phyloP scores from a whole-genome alignment of 352 stramenopile genomes.

The Phytophthora podocarpi region DNA sequence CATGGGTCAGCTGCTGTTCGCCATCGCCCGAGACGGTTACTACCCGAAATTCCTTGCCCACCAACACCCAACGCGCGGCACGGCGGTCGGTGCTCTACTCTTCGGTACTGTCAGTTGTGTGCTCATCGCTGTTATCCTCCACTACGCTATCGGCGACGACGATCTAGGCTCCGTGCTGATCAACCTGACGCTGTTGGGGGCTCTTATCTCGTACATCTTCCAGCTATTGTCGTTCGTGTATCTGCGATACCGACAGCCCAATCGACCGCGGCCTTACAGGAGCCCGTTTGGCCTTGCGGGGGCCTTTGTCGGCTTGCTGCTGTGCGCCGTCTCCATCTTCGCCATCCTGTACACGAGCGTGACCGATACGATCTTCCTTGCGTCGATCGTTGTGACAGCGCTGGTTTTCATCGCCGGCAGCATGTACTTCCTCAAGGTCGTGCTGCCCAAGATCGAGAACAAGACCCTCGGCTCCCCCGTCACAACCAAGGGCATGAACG shows the following conservation, averaged over 20 bases:
- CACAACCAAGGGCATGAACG: slow-evolving; percentile 37
- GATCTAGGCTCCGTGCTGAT: slow-evolving; percentile 63
- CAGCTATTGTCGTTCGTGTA: slow-evolving; percentile 67
- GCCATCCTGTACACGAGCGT: slow-evolving; percentile 66
- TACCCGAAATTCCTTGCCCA: slow-evolving; percentile 52
- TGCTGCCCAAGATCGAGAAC: slow-evolving; percentile 48
- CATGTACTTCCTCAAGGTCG: slow-evolving; percentile 44
- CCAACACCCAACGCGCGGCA: slow-evolving; percentile 35
- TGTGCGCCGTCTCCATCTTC: slow-evolving; percentile 48
- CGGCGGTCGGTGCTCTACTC: slow-evolving; percentile 50
- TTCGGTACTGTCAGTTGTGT: slow-evolving; percentile 45
- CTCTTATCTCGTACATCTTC: slow-evolving; percentile 67
- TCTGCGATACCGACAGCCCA: slow-evolving; percentile 52
- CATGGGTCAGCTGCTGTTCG: slow-evolving; percentile 64
- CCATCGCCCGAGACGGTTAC: slow-evolving; percentile 63
- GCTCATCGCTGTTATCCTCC: slow-evolving; percentile 45
- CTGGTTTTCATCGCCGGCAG: slow-evolving; percentile 51
- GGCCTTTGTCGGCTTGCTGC: slow-evolving; percentile 42
- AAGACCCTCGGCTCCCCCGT: slow-evolving; percentile 28
- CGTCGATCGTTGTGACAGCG: slow-evolving; percentile 49
- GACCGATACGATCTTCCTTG: slow-evolving; percentile 53
- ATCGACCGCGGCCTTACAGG: slow-evolving; percentile 51
- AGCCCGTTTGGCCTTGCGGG: slow-evolving; percentile 54
- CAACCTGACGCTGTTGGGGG: slow-evolving; percentile 42
- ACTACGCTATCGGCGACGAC: slow-evolving; percentile 60